A percentile compares a stretch with the other conserved stretches of the same genome.
These are phyloP conservation scores for Theileria orientalis DNA, from an alignment of 169 alveolate genomes.

Conservation along the genomic window DNA sequence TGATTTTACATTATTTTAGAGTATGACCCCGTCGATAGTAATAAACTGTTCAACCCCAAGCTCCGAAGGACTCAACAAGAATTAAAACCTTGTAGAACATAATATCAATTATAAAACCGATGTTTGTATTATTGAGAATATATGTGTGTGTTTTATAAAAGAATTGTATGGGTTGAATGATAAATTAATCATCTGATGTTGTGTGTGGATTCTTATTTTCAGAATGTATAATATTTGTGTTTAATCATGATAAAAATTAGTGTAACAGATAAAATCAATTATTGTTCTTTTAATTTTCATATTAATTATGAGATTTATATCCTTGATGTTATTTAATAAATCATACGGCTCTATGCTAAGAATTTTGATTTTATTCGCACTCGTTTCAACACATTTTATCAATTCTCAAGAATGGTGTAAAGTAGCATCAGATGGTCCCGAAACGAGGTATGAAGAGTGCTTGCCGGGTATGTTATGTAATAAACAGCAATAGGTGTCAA, in stretches of 20 bases:
- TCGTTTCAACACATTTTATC: conserved; percentile 1
- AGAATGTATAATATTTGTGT: too few relatives aligned
- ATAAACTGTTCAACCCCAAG: conserved; percentile 24
- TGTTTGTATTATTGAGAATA: not conserved
- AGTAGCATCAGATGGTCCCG: conserved; percentile 81
- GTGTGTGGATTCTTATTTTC: conserved; percentile 18
- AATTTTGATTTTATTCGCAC: not conserved
- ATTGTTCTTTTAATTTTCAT: too few relatives aligned
- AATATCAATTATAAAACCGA: not conserved
- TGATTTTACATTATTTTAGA: not conserved
- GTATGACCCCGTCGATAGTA: conserved; percentile 34
- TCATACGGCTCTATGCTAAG: not conserved
- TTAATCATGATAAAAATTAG: too few relatives aligned
- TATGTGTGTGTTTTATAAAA: not conserved
- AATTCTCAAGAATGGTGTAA: conserved; percentile 82
- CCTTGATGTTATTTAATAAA: too few relatives aligned
- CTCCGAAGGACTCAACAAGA: not conserved
- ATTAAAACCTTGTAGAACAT: not conserved
- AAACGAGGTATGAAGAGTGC: conserved; percentile 84
- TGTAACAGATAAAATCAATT: too few relatives aligned
- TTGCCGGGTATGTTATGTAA: conserved; percentile 62
- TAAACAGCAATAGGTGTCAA: not conserved
- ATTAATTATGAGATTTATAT: too few relatives aligned
- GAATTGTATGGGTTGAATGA: not conserved
- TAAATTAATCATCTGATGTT: not conserved